phyloP scores from a whole-genome alignment of 495 filamentous ascomycete genomes.

The Daldinia childiae region DNA sequence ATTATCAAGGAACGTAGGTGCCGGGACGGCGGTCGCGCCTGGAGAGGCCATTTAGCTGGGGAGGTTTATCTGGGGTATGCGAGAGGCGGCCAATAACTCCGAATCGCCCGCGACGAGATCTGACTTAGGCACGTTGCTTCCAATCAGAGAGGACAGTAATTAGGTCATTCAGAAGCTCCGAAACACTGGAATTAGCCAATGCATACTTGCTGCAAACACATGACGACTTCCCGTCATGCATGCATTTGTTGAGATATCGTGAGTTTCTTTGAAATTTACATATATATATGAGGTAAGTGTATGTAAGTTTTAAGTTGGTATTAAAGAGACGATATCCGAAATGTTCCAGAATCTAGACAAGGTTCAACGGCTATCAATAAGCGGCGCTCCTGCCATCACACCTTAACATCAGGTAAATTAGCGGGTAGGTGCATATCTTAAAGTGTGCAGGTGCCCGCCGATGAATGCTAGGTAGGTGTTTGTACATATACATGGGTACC shows the following conservation, averaged over 20 bases:
- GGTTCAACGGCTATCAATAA: conserved; percentile 14
- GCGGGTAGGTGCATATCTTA: conserved; percentile 12
- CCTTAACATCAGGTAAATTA: conserved; percentile 7
- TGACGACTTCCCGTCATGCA: conserved; percentile 8
- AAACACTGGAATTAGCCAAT: conserved; percentile 27
- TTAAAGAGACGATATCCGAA: background rate
- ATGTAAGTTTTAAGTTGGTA: conserved; percentile 1
- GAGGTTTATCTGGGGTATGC: background rate
- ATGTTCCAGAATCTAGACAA: conserved; percentile 21
- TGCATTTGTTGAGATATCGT: conserved; percentile 4
- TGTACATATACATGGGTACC: background rate
- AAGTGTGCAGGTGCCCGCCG: background rate
- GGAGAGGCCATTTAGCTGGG: conserved; percentile 41
- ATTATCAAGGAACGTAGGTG: conserved; percentile 47
- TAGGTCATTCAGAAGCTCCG: conserved; percentile 25
- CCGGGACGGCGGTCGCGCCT: conserved; percentile 39
- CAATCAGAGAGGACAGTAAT: conserved; percentile 28
- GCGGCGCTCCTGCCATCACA: conserved; percentile 1
- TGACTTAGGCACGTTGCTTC: conserved; percentile 18
- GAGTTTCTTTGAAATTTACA: conserved; percentile 6
- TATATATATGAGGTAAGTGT: background rate
- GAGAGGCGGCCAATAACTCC: conserved; percentile 31
- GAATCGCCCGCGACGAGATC: conserved; percentile 25
- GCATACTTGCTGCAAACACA: conserved; percentile 23
- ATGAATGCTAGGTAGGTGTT: background rate